Evolutionary conservation across 2,329 filamentous ascomycete species (phyloP), one percentile per base, ranked within the genome.

Genomic region (Colletotrichum liriopes): DNA sequence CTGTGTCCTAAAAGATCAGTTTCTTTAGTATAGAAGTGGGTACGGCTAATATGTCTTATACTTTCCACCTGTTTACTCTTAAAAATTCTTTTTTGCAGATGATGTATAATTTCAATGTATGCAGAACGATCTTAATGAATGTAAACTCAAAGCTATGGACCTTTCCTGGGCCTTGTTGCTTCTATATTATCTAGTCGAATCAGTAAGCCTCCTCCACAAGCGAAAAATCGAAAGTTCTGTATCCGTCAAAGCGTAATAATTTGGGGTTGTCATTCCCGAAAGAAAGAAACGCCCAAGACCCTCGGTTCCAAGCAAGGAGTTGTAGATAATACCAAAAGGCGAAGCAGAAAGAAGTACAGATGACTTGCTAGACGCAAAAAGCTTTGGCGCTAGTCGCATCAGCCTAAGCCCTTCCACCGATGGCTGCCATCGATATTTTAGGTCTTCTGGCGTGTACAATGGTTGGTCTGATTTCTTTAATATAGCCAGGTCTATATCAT

Each of bases 391-490:
- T 5, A 56, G 6, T 16, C 49, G 41, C 39, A 71, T 49, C 14
- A 71, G 32, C 49, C 65, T 56, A 11, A 71, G 12, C 1, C n/a
- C 65, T 37, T 71, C 68, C 3, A 68, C 47, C 5, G 39, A 37
- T 8, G 68, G 68, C 52, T 71, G 68, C 68, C 68, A 71, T 14
- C 37, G 47, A 18, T 69, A 35, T 32, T 63, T 58, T 2, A 69
- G 5, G 0, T 68, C 65, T 9, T 68, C 7, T n/a, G 68, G 68
- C 41, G 41, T 68, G 23, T 71, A 71, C 1, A 71, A 16, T 5
- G 49, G 56, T 5, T 29, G 39, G 9, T 49, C 18, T 9, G 35
- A 32, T 14, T 23, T 8, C 41, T 63, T 68, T 3, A 20, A 26
- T 1, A 69, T 8, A 4, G 45, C 18, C 6, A 5, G 6, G 12